phyloP scores from a whole-genome alignment of 2,329 filamentous ascomycete species.

The Penicillium sp. region DNA sequence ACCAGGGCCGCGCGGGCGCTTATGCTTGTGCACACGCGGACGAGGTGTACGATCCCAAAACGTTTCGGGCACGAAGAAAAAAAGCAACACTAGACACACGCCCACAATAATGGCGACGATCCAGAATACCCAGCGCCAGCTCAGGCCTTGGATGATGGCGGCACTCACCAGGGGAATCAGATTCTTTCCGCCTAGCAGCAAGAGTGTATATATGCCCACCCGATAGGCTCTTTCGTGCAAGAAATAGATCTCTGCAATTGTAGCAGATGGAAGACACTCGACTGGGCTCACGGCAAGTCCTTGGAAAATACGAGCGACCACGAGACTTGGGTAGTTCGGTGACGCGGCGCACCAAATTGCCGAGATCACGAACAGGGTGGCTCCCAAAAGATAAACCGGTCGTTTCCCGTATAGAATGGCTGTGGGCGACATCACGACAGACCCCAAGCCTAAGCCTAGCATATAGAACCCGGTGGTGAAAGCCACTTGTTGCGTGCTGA shows the following conservation, averaged over 20 bases:
- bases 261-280: slow-evolving; percentile 88
- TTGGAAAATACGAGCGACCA: slow-evolving; percentile 81
- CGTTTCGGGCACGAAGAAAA: slow-evolving; percentile 90
- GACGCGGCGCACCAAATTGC: slow-evolving; percentile 85
- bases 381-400: slow-evolving; percentile 79
- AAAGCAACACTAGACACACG: slow-evolving; percentile 69
- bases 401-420: slow-evolving; percentile 89
- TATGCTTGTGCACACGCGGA: slow-evolving; percentile 40
- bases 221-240: slow-evolving; percentile 90
- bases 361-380: slow-evolving; percentile 73
- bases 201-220: slow-evolving; percentile 86
- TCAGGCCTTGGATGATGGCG: slow-evolving; percentile 71
- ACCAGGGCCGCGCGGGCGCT: slow-evolving; percentile 35
- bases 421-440: slow-evolving; percentile 80
- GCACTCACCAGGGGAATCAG: slow-evolving; percentile 84
- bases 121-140: slow-evolving; percentile 93
- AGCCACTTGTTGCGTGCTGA: slow-evolving; percentile 71
- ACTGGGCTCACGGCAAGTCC: slow-evolving; percentile 86
- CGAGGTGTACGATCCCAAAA: slow-evolving; percentile 87
- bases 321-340: slow-evolving; percentile 73
- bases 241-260: slow-evolving; percentile 95
- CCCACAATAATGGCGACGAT: slow-evolving; percentile 79
- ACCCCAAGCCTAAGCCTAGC: slow-evolving; percentile 86
- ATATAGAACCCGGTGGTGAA: slow-evolving; percentile 91
- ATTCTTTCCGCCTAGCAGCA: slow-evolving; percentile 89